These are phyloP conservation scores for Massospora cicadina DNA, from an alignment of 371 early-diverging fungal species.

Conservation along the genomic window DNA sequence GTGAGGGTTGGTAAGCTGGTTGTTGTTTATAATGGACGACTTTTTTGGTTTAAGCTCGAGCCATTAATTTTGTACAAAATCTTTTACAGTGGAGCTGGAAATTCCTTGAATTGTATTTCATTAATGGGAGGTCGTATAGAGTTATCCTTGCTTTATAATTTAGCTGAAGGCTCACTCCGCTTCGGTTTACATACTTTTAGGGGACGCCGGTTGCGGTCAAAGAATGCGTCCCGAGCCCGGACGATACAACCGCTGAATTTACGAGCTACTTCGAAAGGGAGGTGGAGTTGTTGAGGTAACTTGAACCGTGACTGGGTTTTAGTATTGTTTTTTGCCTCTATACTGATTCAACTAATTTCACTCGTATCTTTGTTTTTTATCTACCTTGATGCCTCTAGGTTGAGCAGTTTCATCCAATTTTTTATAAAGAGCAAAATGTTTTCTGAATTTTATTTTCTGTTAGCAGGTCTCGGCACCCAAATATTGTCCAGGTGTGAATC, in stretches of 20 bases:
- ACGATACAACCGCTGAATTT: constrained; percentile 22
- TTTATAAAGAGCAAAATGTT: too few species aligned
- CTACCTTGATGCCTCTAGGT: too few species aligned
- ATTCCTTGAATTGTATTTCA: too few species aligned
- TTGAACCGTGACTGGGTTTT: constrained; percentile 8
- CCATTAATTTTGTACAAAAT: neutral
- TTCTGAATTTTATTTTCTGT: neutral
- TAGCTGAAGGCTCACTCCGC: neutral
- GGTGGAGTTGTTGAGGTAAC: constrained; percentile 24
- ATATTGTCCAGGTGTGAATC: constrained; percentile 30
- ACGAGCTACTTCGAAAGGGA: constrained; percentile 34
- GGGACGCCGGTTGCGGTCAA: constrained; percentile 44
- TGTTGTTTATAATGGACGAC: neutral
- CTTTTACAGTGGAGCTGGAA: too few species aligned
- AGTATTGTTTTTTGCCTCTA: too few species aligned
- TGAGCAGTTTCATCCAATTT: too few species aligned
- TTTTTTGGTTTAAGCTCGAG: neutral
- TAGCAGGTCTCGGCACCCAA: constrained; percentile 28
- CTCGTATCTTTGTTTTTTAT: neutral
- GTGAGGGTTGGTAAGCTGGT: neutral
- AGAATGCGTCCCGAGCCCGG: constrained; percentile 18
- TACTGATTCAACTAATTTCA: neutral
- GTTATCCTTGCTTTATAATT: too few species aligned
- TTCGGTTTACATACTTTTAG: constrained; percentile 8
- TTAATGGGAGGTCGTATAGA: too few species aligned